Percentiles rank a stretch among this genome's conserved stretches.
Evolutionary conservation across 768 basidiomycete species (phyloP).

Genomic region (Auriscalpium vulgare): DNA sequence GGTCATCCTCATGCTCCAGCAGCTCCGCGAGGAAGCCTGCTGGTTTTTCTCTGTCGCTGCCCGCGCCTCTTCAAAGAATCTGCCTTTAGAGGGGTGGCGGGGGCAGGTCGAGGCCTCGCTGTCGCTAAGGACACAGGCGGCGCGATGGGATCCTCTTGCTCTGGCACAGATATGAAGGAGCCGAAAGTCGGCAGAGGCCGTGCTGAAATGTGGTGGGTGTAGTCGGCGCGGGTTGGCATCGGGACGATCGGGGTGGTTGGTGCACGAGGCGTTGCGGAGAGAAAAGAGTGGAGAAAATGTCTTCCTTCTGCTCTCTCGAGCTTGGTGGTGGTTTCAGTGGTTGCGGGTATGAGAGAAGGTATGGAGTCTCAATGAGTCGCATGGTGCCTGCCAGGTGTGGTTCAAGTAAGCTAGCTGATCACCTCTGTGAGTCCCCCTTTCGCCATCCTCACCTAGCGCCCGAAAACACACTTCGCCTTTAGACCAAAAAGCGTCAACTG

Average conservation of each 20-base stretch:
- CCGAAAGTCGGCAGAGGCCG: conserved; percentile 39
- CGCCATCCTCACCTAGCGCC: no score
- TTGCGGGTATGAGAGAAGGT: conserved; percentile 22
- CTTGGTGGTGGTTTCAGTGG: conserved; percentile 7
- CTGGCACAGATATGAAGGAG: conserved; percentile 50
- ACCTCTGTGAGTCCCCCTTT: no score
- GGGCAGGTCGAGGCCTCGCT: neutral
- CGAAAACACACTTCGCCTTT: no score
- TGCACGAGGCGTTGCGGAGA: conserved; percentile 24
- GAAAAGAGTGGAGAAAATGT: conserved; percentile 28
- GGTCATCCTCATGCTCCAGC: conserved; percentile 60
- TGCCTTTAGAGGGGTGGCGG: conserved; percentile 14
- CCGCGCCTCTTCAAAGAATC: conserved; percentile 59
- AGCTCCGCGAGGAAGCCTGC: conserved; percentile 55
- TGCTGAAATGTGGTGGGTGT: conserved; percentile 3
- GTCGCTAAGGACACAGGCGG: neutral
- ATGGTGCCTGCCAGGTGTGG: neutral
- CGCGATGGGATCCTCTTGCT: conserved; percentile 42
- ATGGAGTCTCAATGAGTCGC: conserved; percentile 8
- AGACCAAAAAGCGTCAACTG: no score
- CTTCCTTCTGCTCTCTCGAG: conserved; percentile 17
- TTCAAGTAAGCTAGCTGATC: neutral
- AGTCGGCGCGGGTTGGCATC: neutral
- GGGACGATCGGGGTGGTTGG: conserved; percentile 16
- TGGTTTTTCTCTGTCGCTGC: conserved; percentile 43